Evolutionary conservation across 495 filamentous ascomycete genomes (phyloP), one percentile per base, ranked within the genome.

Genomic region (Hyaloscypha finlandica): DNA sequence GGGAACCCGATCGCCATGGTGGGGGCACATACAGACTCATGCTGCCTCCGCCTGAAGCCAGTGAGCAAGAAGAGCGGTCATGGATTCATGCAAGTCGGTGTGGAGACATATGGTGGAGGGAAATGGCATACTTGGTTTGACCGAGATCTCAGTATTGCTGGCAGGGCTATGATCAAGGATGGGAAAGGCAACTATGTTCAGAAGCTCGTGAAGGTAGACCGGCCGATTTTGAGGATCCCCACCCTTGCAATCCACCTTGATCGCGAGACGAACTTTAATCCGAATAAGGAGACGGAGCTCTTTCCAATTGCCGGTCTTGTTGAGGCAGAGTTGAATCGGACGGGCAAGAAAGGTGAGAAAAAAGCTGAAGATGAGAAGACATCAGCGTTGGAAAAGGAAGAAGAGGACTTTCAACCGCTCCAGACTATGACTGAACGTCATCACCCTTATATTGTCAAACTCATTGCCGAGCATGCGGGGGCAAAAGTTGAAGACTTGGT

Each of bases 271-370:
- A 89, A 80, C 63, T 99, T 99, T 71, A 77, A 88, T 31, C 97
- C 96, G 76, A 98, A 98, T 82, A 97, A 97, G 80, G 95, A 99
- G 80, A 91, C 89, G 19, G 95, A 99, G 75, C 78, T 99, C 51
- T 93, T 96, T 70, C 95, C 95, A 6, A 97, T 99, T 71, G 89
- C 90, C 6, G 96, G 95, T 31, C 83, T 98, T 42, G 89, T 91
- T 30, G 87, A 90, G 37, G 90, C 92, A 8, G 94, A 96, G 76
- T 84, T 99, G 64, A 97, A 97, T 80, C 83, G 92, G 64, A 84
- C 84, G 30, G 83, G 84, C 39, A 74, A 72, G 37, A 69, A 68
- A 4, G 30, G 8, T 74, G 42, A 82, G 63, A 65, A 73, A 30
- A 33, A 70, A 25, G 31, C 51, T 6, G 67, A 67, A 20, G 66